phyloP scores from a whole-genome alignment of 257 asterid species.

The Rehmannia glutinosa region DNA sequence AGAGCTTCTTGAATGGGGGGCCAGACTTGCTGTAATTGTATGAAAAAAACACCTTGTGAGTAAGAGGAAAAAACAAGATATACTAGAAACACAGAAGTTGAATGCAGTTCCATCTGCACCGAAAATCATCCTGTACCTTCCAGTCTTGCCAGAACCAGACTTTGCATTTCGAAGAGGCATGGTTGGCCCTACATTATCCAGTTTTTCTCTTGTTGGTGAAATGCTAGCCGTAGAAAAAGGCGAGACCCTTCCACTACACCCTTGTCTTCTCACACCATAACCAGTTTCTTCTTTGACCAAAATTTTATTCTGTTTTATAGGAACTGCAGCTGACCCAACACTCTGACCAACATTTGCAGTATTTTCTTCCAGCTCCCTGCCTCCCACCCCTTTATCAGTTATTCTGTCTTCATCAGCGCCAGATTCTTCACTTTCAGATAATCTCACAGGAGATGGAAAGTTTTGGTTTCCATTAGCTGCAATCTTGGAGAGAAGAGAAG shows the following conservation, averaged over 20 bases:
- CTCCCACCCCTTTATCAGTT: conserved; percentile 51
- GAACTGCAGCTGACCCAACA: conserved; percentile 47
- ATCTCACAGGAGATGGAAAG: conserved; percentile 64
- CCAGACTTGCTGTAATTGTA: conserved; percentile 74
- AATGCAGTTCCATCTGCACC: conserved; percentile 9
- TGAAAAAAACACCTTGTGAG: conserved; percentile 21
- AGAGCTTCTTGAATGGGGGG: conserved; percentile 81
- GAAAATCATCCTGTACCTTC: conserved; percentile 59
- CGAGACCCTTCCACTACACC: conserved; percentile 79
- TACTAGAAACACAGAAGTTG: conserved; percentile 4
- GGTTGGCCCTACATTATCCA: conserved; percentile 51
- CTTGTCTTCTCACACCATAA: conserved; percentile 91
- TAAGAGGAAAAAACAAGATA: conserved; percentile 10
- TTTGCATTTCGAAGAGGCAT: conserved; percentile 72
- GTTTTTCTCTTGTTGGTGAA: conserved; percentile 72
- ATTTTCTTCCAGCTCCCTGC: conserved; percentile 59
- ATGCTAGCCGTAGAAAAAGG: conserved; percentile 80
- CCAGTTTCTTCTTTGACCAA: conserved; percentile 62
- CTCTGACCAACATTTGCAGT: conserved; percentile 42
- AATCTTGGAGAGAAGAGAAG: conserved; percentile 54
- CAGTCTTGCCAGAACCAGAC: conserved; percentile 66
- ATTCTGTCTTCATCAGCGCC: conserved; percentile 73
- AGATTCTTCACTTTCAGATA: conserved; percentile 91
- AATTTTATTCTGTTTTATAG: conserved; percentile 58
- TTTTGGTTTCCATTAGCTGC: conserved; percentile 48